Conservation (phyloP, 2,329 filamentous ascomycete species). For the Nectriaceae sp. region DNA sequence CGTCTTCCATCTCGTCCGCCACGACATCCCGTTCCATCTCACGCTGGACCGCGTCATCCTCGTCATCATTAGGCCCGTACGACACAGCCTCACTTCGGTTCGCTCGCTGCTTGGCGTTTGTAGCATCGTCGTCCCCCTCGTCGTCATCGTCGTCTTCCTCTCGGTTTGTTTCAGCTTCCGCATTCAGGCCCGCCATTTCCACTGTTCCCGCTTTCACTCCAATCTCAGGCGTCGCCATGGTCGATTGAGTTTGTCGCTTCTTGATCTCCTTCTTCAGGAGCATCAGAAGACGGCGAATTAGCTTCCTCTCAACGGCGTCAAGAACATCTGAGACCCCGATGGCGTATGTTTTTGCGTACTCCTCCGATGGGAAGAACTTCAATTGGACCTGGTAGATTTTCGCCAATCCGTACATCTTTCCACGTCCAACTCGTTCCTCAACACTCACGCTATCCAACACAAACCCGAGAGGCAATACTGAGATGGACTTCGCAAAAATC, state of each 20-base stretch:
- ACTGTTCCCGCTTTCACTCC: slow-evolving; percentile 55
- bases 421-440: slow-evolving; percentile 75
- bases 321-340: slow-evolving; percentile 79
- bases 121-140: slow-evolving; percentile 78
- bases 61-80: slow-evolving; percentile 91
- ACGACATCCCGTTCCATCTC: slow-evolving; percentile 61
- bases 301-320: slow-evolving; percentile 75
- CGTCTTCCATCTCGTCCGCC: slow-evolving; percentile 58
- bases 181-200: slow-evolving; percentile 46
- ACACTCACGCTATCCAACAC: slow-evolving; percentile 81
- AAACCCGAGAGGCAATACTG: slow-evolving; percentile 78
- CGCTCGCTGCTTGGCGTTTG: slow-evolving; percentile 69
- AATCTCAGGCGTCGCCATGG: slow-evolving; percentile 76
- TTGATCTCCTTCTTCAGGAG: slow-evolving; percentile 79
- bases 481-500: slow-evolving; percentile 89
- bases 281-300: slow-evolving; percentile 71
- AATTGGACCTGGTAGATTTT: slow-evolving; percentile 85
- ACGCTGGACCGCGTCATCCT: slow-evolving; percentile 74
- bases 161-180: slow-evolving; percentile 35
- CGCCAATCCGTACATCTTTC: slow-evolving; percentile 67
- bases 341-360: slow-evolving; percentile 85
- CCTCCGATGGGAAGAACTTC: slow-evolving; percentile 79
- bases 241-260: slow-evolving; percentile 68
- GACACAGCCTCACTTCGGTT: slow-evolving; percentile 82
- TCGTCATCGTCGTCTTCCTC: slow-evolving; percentile 57